Conservation (phyloP, 371 early-diverging fungal species). For the Neoconidiobolus thromboides region DNA sequence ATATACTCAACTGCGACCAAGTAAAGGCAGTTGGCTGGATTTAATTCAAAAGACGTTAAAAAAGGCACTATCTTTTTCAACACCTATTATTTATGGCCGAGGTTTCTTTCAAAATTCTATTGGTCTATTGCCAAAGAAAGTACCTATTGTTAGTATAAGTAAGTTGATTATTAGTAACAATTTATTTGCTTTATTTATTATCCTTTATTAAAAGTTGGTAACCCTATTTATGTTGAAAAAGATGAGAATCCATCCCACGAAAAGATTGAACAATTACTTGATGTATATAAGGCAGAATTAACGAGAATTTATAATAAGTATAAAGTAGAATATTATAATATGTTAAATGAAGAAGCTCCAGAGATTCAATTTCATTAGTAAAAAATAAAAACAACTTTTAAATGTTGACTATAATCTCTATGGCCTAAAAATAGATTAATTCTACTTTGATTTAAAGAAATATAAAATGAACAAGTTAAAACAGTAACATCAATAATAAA, state of each 20-base stretch:
- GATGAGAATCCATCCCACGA: conserved; percentile 33
- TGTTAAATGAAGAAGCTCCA: too few species aligned
- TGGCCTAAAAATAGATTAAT: too few species aligned
- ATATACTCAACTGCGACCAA: conserved; percentile 21
- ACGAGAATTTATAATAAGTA: too few species aligned
- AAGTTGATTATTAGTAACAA: not conserved
- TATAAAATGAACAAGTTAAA: too few species aligned
- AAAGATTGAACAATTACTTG: conserved; percentile 28
- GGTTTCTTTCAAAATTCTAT: conserved; percentile 8
- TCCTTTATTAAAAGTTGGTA: conserved; percentile 22
- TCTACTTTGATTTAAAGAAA: too few species aligned
- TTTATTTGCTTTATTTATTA: too few species aligned
- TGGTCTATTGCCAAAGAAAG: conserved; percentile 7
- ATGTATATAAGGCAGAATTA: too few species aligned
- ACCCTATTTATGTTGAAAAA: conserved; percentile 33
- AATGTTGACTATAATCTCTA: too few species aligned
- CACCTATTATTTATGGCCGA: conserved; percentile 6
- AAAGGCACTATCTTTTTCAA: conserved; percentile 1
- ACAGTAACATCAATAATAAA: too few species aligned
- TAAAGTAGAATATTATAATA: too few species aligned
- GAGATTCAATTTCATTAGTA: too few species aligned
- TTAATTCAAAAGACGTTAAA: conserved; percentile 4
- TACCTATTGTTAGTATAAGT: conserved; percentile 8
- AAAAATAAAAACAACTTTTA: too few species aligned
- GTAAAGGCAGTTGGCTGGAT: conserved; percentile 1